Evolutionary conservation across 78 protist genomes (phyloP).

Genomic region (Dictyostelium capitatum): DNA sequence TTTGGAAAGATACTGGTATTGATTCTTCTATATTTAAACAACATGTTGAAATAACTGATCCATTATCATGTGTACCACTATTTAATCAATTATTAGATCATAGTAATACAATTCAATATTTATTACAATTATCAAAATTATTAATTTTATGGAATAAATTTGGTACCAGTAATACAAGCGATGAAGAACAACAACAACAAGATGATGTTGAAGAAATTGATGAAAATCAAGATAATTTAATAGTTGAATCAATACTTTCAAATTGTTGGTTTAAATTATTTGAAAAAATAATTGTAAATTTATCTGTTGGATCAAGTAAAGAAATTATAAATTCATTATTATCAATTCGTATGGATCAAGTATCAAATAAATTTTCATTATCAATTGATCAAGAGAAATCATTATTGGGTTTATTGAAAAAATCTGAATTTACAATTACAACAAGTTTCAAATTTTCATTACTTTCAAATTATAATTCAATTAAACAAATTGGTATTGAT

Average conservation of each 20-base stretch:
- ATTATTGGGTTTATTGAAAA: neutral
- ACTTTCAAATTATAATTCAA: conserved; percentile 9
- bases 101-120: conserved; percentile 3
- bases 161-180: neutral
- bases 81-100: neutral
- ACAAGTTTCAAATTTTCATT: conserved; percentile 47
- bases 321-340: conserved; percentile 23
- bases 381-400: conserved; percentile 2
- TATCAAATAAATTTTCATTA: conserved; percentile 21
- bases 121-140: conserved; percentile 44
- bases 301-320: neutral
- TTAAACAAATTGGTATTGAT: conserved; percentile 8
- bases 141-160: conserved; percentile 46
- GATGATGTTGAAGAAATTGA: neutral
- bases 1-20: conserved; percentile 38
- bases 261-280: conserved; percentile 71
- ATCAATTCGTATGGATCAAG: conserved; percentile 57
- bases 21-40: neutral
- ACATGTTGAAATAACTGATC: conserved; percentile 6
- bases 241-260: neutral
- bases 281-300: neutral
- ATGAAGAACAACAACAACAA: neutral
- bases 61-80: conserved; percentile 15
- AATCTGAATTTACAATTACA: neutral
- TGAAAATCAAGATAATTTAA: neutral